These are phyloP conservation scores for Colletotrichum sidae DNA, from an alignment of 2,329 filamentous ascomycete genomes.

Conservation along the genomic window DNA sequence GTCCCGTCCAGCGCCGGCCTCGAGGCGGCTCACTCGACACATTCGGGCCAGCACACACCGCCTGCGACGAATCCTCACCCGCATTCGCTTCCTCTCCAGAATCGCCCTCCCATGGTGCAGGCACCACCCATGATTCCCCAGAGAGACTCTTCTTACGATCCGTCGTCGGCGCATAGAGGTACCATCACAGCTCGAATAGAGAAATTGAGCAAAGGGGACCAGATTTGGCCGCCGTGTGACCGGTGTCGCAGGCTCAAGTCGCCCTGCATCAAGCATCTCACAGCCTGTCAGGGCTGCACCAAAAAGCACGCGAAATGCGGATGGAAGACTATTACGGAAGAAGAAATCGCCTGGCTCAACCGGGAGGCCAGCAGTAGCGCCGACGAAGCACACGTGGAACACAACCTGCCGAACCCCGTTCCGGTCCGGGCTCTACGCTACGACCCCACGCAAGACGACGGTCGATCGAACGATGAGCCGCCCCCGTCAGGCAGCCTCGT, in stretches of 20 bases:
- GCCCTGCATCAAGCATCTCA: conserved; percentile 87
- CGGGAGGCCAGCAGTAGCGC: conserved; percentile 43
- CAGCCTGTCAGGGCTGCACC: conserved; percentile 87
- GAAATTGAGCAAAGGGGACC: conserved; percentile 77
- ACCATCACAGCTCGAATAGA: conserved; percentile 83
- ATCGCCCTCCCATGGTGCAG: conserved; percentile 43
- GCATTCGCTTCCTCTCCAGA: conserved; percentile 40
- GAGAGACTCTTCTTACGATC: conserved; percentile 43
- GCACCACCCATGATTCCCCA: conserved; percentile 44
- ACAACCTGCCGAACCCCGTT: conserved; percentile 38
- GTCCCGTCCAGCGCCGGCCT: conserved; percentile 32
- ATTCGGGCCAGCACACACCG: conserved; percentile 42
- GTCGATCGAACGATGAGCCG: conserved; percentile 25
- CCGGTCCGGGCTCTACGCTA: conserved; percentile 37
- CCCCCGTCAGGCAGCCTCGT: conserved; percentile 16
- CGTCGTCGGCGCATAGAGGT: conserved; percentile 51
- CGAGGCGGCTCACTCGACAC: conserved; percentile 32
- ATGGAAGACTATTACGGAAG: conserved; percentile 84
- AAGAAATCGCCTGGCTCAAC: conserved; percentile 64
- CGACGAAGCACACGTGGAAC: conserved; percentile 45
- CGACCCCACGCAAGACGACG: conserved; percentile 34
- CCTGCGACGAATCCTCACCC: conserved; percentile 42
- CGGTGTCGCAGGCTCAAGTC: conserved; percentile 83
- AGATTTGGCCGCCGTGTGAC: conserved; percentile 86
- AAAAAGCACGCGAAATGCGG: conserved; percentile 91